A percentile compares a stretch with the other conserved stretches of the same genome.
Evolutionary conservation across 1,139 yeast species (phyloP).

Genomic region (Saccharomyces hybrid): DNA sequence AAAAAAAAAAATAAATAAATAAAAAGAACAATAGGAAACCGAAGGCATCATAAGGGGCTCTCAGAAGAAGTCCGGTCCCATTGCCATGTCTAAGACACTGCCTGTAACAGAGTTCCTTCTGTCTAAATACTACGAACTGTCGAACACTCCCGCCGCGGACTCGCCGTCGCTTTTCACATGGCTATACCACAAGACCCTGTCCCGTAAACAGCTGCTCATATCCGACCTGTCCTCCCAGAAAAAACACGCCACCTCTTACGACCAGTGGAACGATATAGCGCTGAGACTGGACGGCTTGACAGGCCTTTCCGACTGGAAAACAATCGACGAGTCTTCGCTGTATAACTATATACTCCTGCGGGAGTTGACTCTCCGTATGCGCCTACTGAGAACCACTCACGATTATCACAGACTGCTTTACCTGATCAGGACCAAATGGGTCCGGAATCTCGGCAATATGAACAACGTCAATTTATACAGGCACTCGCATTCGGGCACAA

Average conservation of each 20-base stretch:
- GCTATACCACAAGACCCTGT: background rate
- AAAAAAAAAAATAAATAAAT: background rate
- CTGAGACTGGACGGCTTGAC: conserved; percentile 55
- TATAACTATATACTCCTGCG: conserved; percentile 66
- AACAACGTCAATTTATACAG: no score
- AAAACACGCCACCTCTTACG: conserved; percentile 55
- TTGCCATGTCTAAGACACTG: conserved; percentile 3
- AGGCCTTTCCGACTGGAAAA: conserved; percentile 62
- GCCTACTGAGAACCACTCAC: conserved; percentile 18
- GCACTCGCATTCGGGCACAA: no score
- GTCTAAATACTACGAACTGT: conserved; percentile 12
- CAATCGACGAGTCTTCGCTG: conserved; percentile 48
- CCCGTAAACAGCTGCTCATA: background rate
- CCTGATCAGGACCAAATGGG: no score
- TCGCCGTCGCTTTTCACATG: background rate
- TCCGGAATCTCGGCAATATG: no score
- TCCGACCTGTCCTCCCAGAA: conserved; percentile 32
- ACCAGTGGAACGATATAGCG: conserved; percentile 64
- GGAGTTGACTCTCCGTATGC: conserved; percentile 51
- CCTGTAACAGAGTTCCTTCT: conserved; percentile 19
- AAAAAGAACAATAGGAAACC: background rate
- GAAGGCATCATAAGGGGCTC: background rate
- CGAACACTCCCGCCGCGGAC: background rate
- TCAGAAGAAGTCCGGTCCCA: conserved; percentile 1
- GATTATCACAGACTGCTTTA: no score